Conservation (phyloP, 352 stramenopile species). For the Globisporangium sylvaticum region DNA sequence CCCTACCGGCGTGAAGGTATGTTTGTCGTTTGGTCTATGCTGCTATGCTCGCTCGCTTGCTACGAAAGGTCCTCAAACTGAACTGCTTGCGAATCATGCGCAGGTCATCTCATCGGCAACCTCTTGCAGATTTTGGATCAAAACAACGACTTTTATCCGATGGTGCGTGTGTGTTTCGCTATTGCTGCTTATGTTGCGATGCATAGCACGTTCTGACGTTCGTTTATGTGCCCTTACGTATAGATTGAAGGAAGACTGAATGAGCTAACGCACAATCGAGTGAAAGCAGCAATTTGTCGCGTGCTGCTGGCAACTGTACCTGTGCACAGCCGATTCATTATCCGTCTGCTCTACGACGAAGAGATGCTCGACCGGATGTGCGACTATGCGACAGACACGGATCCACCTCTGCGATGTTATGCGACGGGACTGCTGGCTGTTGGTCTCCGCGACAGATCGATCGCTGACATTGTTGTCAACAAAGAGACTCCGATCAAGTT, state of each 20-base stretch:
- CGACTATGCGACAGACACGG: conserved; percentile 51
- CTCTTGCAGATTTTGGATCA: conserved; percentile 76
- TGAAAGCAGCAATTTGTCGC: conserved; percentile 68
- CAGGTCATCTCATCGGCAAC: conserved; percentile 76
- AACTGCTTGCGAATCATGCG: background rate
- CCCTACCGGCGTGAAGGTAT: conserved; percentile 73
- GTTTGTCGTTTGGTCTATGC: background rate
- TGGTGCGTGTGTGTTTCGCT: conserved; percentile 29
- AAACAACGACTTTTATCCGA: conserved; percentile 79
- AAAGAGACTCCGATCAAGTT: conserved; percentile 71
- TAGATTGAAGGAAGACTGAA: conserved; percentile 67
- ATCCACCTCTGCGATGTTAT: conserved; percentile 66
- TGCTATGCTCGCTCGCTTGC: background rate
- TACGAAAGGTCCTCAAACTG: background rate
- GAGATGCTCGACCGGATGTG: conserved; percentile 74
- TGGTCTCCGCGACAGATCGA: conserved; percentile 69
- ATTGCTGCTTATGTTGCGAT: background rate
- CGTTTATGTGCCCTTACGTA: background rate
- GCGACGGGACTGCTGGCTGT: conserved; percentile 73
- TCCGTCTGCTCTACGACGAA: conserved; percentile 73
- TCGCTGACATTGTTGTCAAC: conserved; percentile 82
- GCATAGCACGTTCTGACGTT: background rate
- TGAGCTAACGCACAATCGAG: conserved; percentile 47
- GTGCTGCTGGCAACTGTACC: conserved; percentile 72
- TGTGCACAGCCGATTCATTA: conserved; percentile 69